Percentiles rank a stretch among this genome's conserved stretches.
Evolutionary conservation across 2,329 filamentous ascomycete species (phyloP).

Genomic region (Penicillium sclerotigenum): DNA sequence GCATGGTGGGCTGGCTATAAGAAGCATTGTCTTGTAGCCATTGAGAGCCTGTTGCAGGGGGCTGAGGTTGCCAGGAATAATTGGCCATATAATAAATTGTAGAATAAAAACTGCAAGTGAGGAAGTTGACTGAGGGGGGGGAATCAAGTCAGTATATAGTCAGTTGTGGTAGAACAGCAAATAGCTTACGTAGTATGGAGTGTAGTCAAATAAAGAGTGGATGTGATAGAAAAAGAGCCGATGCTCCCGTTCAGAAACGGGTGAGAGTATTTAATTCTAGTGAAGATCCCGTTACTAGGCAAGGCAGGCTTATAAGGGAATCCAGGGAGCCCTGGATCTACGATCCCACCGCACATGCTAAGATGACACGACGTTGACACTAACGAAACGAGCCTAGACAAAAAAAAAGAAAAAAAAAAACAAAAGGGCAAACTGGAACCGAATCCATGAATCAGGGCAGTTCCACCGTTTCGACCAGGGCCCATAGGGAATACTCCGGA

Average conservation of each 20-base stretch:
- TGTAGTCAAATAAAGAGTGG: conserved; percentile 1
- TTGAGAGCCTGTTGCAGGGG: conserved; percentile 27
- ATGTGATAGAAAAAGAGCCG: background rate
- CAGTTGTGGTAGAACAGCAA: conserved; percentile 2
- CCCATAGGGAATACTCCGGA: conserved; percentile 23
- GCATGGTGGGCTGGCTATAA: conserved; percentile 25
- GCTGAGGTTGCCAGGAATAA: conserved; percentile 27
- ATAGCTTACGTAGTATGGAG: conserved; percentile 6
- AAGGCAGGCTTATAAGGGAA: conserved; percentile 24
- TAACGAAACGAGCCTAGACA: conserved; percentile 30
- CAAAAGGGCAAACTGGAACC: conserved; percentile 14
- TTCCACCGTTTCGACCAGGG: conserved; percentile 23
- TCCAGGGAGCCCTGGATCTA: conserved; percentile 33
- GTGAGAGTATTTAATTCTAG: conserved; percentile 9
- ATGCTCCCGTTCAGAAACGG: conserved; percentile 14
- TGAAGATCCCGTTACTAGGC: conserved; percentile 12
- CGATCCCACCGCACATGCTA: conserved; percentile 36
- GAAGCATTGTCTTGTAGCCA: conserved; percentile 25
- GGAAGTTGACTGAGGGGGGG: conserved; percentile 4
- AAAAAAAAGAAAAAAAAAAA: conserved; percentile 10
- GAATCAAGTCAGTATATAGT: conserved; percentile 11
- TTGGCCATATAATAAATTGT: conserved; percentile 30
- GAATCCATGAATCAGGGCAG: conserved; percentile 21
- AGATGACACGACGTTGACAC: conserved; percentile 42
- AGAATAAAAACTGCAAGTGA: background rate